These are phyloP conservation scores for Arabidopsis lyrata DNA, from an alignment of 441 rosid genomes.

Conservation along the genomic window DNA sequence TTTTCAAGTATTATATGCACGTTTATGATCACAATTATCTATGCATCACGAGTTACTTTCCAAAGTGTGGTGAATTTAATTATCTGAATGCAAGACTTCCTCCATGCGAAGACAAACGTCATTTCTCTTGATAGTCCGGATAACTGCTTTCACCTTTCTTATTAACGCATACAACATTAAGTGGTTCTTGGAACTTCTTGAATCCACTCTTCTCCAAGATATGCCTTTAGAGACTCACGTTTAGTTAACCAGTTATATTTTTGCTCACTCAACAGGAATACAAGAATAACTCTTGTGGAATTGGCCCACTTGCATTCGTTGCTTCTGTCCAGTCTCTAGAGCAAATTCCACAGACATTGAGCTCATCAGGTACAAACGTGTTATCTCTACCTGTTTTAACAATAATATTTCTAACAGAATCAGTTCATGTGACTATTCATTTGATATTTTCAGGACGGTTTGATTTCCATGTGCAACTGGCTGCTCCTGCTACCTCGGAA, in stretches of 20 bases:
- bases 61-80: slow-evolving; percentile 19
- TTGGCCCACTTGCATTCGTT: slow-evolving; percentile 95
- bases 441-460: slow-evolving; percentile 72
- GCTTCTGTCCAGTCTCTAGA: slow-evolving; percentile 78
- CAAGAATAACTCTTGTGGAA: slow-evolving; percentile 82
- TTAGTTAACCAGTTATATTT: slow-evolving; percentile 37
- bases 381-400: slow-evolving; percentile 22
- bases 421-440: slow-evolving; percentile 19
- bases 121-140: slow-evolving; percentile 26
- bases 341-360: slow-evolving; percentile 80
- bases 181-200: slow-evolving; percentile 10
- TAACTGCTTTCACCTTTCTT: slow-evolving; percentile 16
- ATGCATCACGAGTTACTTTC: slow-evolving; percentile 14
- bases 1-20: slow-evolving; percentile 23
- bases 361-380: slow-evolving; percentile 76
- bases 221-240: slow-evolving; percentile 13
- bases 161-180: not conserved
- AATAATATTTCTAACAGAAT: slow-evolving; percentile 1
- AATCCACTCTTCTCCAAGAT: slow-evolving; percentile 17
- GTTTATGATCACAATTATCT: slow-evolving; percentile 15
- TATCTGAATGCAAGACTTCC: slow-evolving; percentile 23
- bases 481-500: slow-evolving; percentile 95
- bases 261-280: slow-evolving; percentile 64
- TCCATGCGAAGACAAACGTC: not conserved
- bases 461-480: slow-evolving; percentile 95